phyloP scores from a whole-genome alignment of 306 rosid species.

The Prunus salicina region DNA sequence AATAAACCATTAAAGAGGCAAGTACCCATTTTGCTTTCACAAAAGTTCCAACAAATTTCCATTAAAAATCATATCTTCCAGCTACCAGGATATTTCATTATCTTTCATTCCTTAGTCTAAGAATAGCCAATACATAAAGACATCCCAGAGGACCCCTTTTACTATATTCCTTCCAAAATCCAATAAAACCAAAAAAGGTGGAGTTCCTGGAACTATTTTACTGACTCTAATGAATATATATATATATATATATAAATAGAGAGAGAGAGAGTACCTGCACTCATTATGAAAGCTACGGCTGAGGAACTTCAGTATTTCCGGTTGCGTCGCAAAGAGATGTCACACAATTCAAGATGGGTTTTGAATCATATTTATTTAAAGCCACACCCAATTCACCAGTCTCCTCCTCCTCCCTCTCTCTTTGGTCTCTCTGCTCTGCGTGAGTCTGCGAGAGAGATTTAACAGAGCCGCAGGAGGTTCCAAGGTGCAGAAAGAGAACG shows the following conservation, averaged over 20 bases:
- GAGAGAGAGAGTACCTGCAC: conserved; percentile 42
- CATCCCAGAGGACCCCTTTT: not conserved
- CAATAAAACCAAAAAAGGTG: not conserved
- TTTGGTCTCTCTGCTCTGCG: not conserved
- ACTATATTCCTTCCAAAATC: not conserved
- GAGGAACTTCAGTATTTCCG: not conserved
- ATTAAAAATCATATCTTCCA: not conserved
- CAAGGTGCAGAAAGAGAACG: not conserved
- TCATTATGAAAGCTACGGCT: conserved; percentile 34
- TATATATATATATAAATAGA: not conserved
- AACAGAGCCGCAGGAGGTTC: not conserved
- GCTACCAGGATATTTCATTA: not conserved
- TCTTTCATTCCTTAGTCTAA: not conserved
- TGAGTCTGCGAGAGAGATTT: not conserved
- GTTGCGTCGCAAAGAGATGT: not conserved
- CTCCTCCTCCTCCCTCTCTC: not conserved
- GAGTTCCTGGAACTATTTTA: not conserved
- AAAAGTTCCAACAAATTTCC: not conserved
- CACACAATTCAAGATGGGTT: not conserved
- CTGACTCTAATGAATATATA: not conserved
- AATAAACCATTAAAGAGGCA: not conserved
- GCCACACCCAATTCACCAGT: not conserved
- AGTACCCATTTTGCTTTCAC: not conserved
- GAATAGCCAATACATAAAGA: not conserved
- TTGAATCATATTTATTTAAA: not conserved